phyloP scores from a whole-genome alignment of 257 asterid genomes.

The Verbascum thapsus region DNA sequence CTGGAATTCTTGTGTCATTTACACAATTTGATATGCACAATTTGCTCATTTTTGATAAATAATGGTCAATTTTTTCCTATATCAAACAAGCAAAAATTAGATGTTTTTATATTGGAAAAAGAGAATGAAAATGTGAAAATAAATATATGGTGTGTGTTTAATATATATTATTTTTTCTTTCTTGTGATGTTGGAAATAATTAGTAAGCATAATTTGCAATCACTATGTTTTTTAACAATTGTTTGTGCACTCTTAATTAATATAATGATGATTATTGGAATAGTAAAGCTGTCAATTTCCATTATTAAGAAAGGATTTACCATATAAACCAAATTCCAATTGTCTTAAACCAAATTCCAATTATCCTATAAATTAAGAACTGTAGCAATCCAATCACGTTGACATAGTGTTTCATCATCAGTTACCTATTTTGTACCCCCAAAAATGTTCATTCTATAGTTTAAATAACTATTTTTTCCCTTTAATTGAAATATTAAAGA shows the following conservation, averaged over 20 bases:
- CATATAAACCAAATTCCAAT: neutral
- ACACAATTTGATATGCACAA: slow-evolving; percentile 61
- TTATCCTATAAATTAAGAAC: no score
- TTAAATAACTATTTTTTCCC: no score
- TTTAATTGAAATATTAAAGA: no score
- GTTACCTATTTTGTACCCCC: no score
- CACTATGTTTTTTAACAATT: slow-evolving; percentile 14
- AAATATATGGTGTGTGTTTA: slow-evolving; percentile 14
- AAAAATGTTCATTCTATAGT: no score
- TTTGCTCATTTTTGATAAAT: slow-evolving; percentile 29
- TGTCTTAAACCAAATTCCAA: neutral
- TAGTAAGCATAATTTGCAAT: slow-evolving; percentile 23
- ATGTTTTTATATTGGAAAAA: no score
- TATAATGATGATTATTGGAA: slow-evolving; percentile 18
- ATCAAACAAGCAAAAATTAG: no score
- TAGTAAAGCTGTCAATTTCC: neutral
- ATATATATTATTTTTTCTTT: slow-evolving; percentile 19
- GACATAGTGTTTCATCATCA: no score
- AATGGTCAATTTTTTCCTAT: neutral
- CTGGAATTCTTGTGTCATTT: slow-evolving; percentile 52
- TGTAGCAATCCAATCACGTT: no score
- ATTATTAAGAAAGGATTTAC: neutral
- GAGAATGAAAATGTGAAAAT: slow-evolving; percentile 3
- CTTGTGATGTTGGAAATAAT: slow-evolving; percentile 20
- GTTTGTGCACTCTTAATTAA: slow-evolving; percentile 7